Base-by-base conservation (phyloP, 78 protist genomes). In the Tieghemostelium lacteum region DNA sequence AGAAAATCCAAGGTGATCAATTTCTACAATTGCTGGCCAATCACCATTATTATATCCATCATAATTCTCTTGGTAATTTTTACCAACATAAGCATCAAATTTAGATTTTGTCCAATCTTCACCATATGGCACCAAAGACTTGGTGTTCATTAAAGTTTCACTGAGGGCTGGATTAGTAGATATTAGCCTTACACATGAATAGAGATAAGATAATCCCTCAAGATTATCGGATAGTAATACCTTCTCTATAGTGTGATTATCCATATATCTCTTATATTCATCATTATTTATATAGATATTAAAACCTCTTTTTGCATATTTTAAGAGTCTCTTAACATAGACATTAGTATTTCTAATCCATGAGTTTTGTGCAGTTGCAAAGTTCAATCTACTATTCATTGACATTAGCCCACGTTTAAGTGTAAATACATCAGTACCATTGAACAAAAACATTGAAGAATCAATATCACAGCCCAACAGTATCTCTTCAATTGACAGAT, bases 391-490 rank as follows among this genome's bases (percentile, higher is more conserved):
- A 66, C 65, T 65, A 31, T 77, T 77, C 16, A 77, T 33, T 12
- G 88, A 36, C 14, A 31, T 36, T 16, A 77, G 20, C 10, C 74
- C 65, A 37, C 88, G 26, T 37, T 65, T 42, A 12, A 65, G 40
- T 26, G 74, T 64, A 20, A 31, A 65, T 7, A 77, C 37, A 77
- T 77, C 54, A 3, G 14, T n/a, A 31, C 88, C 88, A 54, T 77
- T 61, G 34, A 77, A 77, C n/a, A 66, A 63, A 52, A 77, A 77
- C 3, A 73, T 49, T 26, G 75, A 65, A 29, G 75, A 45, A 19
- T 77, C 88, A 54, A 77, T 77, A 37, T 77, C 88, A 31, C 63
- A 73, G 19, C 75, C 75, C 0, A 65, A 10, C 62, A 77, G 52
- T n/a, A 77, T 26, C 2, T 52, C 67, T 39, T 77, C 64, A 10